A percentile compares a stretch with the other conserved stretches of the same genome.
These are phyloP conservation scores for Pseudogymnoascus sp. DNA, from an alignment of 2,329 filamentous ascomycete species.

Conservation along the genomic window DNA sequence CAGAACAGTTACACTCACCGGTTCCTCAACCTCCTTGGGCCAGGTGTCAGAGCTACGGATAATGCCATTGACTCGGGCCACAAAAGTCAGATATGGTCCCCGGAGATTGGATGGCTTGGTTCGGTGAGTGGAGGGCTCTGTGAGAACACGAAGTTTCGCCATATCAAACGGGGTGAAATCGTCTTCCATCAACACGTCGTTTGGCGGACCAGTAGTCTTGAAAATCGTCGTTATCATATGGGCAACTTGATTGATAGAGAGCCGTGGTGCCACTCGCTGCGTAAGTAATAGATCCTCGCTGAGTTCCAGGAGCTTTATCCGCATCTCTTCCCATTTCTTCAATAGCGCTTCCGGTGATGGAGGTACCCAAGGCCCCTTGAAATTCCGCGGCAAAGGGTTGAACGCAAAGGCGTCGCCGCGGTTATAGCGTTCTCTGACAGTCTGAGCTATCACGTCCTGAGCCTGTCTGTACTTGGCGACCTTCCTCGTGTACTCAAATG, in stretches of 20 bases:
- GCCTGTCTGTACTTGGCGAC: not conserved
- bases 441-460: not conserved
- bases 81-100: not conserved
- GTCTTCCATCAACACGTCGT: not conserved
- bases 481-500: conserved; percentile 5
- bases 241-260: not conserved
- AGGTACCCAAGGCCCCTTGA: not conserved
- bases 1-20: not conserved
- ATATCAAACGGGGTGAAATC: not conserved
- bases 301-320: not conserved
- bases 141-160: not conserved
- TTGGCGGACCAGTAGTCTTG: not conserved
- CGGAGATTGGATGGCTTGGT: conserved; percentile 1
- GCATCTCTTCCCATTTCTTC: not conserved
- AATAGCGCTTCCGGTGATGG: not conserved
- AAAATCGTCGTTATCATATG: not conserved
- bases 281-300: not conserved
- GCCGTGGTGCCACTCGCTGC: not conserved
- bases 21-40: not conserved
- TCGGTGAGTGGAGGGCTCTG: not conserved
- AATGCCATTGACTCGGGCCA: not conserved
- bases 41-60: not conserved
- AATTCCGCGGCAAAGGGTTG: not conserved
- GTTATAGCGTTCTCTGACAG: not conserved
- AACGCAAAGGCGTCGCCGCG: not conserved